phyloP scores from a whole-genome alignment of 176 grass and related monocot species.

The Ensete glaucum region DNA sequence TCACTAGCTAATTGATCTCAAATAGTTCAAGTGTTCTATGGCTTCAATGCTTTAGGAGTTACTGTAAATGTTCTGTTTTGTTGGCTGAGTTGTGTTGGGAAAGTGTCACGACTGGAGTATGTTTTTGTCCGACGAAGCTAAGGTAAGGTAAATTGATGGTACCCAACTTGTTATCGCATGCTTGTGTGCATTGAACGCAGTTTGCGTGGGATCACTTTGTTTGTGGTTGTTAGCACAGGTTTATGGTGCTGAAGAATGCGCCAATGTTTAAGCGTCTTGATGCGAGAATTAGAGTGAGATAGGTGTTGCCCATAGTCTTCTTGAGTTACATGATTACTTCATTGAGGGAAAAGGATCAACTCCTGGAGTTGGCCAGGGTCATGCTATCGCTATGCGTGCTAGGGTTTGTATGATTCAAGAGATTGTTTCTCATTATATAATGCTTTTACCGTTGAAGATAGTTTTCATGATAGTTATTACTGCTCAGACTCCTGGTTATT shows the following conservation, averaged over 20 bases:
- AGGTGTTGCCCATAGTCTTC: neutral
- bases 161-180: neutral
- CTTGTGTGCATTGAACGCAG: neutral
- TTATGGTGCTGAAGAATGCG: slow-evolving; percentile 73
- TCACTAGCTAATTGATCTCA: no score
- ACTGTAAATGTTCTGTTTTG: neutral
- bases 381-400: slow-evolving; percentile 57
- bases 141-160: slow-evolving; percentile 36
- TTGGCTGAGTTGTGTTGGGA: slow-evolving; percentile 22
- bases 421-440: no score
- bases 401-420: slow-evolving; percentile 27
- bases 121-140: slow-evolving; percentile 54
- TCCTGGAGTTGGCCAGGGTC: slow-evolving; percentile 53
- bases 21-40: no score
- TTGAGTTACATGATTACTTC: neutral
- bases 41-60: neutral
- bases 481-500: no score
- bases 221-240: slow-evolving; percentile 21
- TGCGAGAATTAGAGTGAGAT: slow-evolving; percentile 36
- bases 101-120: slow-evolving; percentile 60
- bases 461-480: no score
- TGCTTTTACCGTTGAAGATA: no score
- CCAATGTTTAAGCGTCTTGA: slow-evolving; percentile 59
- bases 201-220: neutral
- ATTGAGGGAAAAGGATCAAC: slow-evolving; percentile 59